phyloP scores from a whole-genome alignment of 1,284 basidiomycete genomes.

The Malassezia japonica region DNA sequence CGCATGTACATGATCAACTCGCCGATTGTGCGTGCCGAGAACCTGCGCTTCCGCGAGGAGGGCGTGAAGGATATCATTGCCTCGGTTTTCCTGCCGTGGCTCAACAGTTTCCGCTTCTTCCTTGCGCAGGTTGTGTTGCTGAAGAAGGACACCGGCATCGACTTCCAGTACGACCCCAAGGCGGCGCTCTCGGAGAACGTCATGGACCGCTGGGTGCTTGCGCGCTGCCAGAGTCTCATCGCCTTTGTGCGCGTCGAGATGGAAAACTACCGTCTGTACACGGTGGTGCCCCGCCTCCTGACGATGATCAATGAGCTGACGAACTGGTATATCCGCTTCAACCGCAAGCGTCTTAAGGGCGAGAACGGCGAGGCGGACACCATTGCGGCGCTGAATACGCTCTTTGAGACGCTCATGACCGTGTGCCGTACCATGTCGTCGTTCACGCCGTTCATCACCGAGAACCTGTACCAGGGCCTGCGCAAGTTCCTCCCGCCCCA shows the following conservation, averaged over 20 bases:
- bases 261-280: constrained; percentile 94
- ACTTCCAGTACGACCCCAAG: constrained; percentile 79
- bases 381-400: constrained; percentile 76
- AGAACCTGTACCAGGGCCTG: constrained; percentile 89
- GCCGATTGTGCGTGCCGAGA: constrained; percentile 94
- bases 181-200: constrained; percentile 80
- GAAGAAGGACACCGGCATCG: constrained; percentile 68
- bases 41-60: constrained; percentile 92
- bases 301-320: constrained; percentile 92
- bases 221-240: constrained; percentile 91
- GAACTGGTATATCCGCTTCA: constrained; percentile 99
- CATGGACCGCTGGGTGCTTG: constrained; percentile 98
- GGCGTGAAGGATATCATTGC: constrained; percentile 94
- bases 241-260: constrained; percentile 84
- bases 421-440: constrained; percentile 93
- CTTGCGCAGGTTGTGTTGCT: constrained; percentile 83
- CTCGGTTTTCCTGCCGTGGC: constrained; percentile 91
- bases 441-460: constrained; percentile 95
- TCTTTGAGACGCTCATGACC: constrained; percentile 91
- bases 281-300: constrained; percentile 85
- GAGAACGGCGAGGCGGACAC: constrained; percentile 87
- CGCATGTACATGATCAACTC: constrained; percentile 99
- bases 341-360: constrained; percentile 88
- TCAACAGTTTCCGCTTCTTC: constrained; percentile 99
- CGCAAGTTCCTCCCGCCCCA: constrained; percentile 59